Evolutionary conservation across 768 basidiomycete genomes (phyloP), one percentile per base, ranked within the genome.

Genomic region (Hirschioporus abietinus): DNA sequence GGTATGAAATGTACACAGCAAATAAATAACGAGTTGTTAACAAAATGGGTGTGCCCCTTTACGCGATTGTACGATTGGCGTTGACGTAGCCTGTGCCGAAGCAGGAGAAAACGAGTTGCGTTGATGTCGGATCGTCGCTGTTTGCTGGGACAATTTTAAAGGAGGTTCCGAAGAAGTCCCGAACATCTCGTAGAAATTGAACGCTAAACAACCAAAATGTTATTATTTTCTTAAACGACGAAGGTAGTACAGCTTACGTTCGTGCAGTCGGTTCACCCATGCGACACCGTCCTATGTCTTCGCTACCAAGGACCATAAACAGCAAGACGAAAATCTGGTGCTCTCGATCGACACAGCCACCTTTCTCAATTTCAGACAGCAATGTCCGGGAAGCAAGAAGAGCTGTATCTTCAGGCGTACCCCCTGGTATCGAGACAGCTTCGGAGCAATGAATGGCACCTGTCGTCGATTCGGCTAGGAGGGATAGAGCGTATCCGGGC

Each of bases 251-350:
- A 35, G 84, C 92, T 76, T 68, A 92, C 92, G 92, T 93, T 75
- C 92, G 84, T 18, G 85, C 77, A 12, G 92, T 94, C 20, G 94
- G 88, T 71, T 91, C 88, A 4, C 90, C 87, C 87, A 99, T 91
- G 66, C 86, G 81, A 78, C 92, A 94, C 68, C 91, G 86, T 0
- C 95, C 93, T 0, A 99, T 95, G 74, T 99, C 97, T 74, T 99
- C 97, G 68, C 93, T 96, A 9, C 97, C 97, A n/a, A 99, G 81
- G 2, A 92, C 90, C 93, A 99, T 96, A 82, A 94, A 84, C 36
- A 96, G 77, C 57, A 96, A 80, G 4, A 96, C 89, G 9, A 99
- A 79, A 61, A 82, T 84, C 77, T 99, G 97, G 74, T 96, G 95
- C 69, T 90, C 88, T 60, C 89, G 83, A 75, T 99, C 97, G 1